A percentile compares a stretch with the other conserved stretches of the same genome.
These are phyloP conservation scores for Citeromyces hawaiiensis DNA, from an alignment of 1,139 yeast species.

Conservation along the genomic window DNA sequence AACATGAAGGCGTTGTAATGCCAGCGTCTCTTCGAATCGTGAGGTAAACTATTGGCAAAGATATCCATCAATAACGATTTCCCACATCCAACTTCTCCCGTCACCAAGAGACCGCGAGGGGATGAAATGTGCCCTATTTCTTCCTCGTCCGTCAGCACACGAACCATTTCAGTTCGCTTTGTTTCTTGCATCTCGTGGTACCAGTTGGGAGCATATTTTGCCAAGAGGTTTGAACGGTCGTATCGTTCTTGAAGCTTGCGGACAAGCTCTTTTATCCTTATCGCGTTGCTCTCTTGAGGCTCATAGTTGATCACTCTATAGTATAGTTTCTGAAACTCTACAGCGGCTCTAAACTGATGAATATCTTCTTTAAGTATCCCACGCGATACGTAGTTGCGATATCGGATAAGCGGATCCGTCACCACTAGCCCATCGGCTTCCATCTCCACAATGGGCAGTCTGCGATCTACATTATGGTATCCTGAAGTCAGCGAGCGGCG, in stretches of 20 bases:
- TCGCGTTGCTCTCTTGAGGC: constrained; percentile 39
- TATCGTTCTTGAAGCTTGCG: constrained; percentile 25
- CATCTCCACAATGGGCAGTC: constrained; percentile 8
- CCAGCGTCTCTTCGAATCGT: constrained; percentile 53
- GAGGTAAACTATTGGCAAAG: constrained; percentile 54
- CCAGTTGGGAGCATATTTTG: constrained; percentile 7
- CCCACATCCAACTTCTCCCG: constrained; percentile 72
- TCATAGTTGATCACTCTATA: constrained; percentile 43
- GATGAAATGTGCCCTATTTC: constrained; percentile 40
- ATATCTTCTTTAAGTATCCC: constrained; percentile 43
- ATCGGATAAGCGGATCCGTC: constrained; percentile 52
- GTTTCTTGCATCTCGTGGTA: constrained; percentile 6
- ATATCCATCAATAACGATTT: constrained; percentile 65
- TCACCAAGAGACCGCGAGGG: constrained; percentile 52
- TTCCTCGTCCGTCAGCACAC: constrained; percentile 49
- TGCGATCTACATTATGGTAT: constrained; percentile 4
- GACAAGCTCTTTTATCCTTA: constrained; percentile 32
- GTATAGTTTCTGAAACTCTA: constrained; percentile 51
- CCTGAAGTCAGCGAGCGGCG: background rate
- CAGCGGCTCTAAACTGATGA: constrained; percentile 46
- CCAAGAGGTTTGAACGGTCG: background rate
- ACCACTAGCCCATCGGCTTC: constrained; percentile 20
- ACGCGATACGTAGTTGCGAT: constrained; percentile 35
- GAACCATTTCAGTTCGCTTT: constrained; percentile 23
- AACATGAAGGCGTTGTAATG: constrained; percentile 60